Conservation (phyloP, 225 moss, liverwort and hornwort genomes). For the Climacium dendroides region DNA sequence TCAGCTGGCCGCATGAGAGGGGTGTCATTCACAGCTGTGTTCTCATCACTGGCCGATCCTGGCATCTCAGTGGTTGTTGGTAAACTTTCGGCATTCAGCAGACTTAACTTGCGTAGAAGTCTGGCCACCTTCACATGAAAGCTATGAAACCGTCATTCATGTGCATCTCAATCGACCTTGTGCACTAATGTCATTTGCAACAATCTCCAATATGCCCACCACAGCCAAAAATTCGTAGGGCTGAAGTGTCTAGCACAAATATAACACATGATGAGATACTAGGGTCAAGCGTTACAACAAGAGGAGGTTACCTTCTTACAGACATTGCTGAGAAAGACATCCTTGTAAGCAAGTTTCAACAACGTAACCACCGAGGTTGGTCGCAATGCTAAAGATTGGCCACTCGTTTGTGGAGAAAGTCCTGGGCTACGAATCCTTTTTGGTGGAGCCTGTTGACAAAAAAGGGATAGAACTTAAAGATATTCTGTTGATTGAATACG, state of each 20-base stretch:
- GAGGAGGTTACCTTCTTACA: slow-evolving; percentile 62
- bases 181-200: neutral
- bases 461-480: neutral
- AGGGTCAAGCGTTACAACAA: neutral
- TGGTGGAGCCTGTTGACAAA: slow-evolving; percentile 67
- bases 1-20: slow-evolving; percentile 40
- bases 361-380: slow-evolving; percentile 45
- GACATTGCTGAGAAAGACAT: slow-evolving; percentile 48
- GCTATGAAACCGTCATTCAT: neutral
- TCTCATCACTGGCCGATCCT: slow-evolving; percentile 42
- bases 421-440: slow-evolving; percentile 91
- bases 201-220: neutral
- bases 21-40: slow-evolving; percentile 15
- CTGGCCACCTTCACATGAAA: slow-evolving; percentile 59
- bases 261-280: neutral
- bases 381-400: slow-evolving; percentile 64
- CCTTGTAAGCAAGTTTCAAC: slow-evolving; percentile 67
- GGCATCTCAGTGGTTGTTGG: slow-evolving; percentile 18
- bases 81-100: slow-evolving; percentile 27
- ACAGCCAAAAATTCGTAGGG: neutral
- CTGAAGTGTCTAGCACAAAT: neutral
- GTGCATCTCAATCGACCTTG: neutral
- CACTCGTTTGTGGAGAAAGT: slow-evolving; percentile 37
- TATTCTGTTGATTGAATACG: neutral
- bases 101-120: slow-evolving; percentile 63